Percentiles rank a stretch among this genome's conserved stretches.
phyloP scores from a whole-genome alignment of 2,329 filamentous ascomycete genomes.

The Penicillium sp. region DNA sequence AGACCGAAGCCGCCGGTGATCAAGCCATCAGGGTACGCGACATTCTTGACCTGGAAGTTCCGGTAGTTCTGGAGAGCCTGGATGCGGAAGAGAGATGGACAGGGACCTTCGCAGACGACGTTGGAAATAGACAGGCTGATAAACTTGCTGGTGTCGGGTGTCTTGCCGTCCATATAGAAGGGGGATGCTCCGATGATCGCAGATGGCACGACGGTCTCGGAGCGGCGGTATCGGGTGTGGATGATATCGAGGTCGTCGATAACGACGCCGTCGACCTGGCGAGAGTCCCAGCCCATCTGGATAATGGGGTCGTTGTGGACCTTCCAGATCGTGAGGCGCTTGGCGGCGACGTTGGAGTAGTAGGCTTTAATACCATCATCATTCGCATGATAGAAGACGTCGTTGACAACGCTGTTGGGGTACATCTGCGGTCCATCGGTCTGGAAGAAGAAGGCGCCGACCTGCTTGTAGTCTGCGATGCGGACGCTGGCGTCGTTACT shows the following conservation, averaged over 20 bases:
- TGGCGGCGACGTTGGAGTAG: conserved; percentile 37
- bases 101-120: conserved; percentile 5
- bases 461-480: conserved; percentile 44
- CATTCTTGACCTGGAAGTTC: neutral
- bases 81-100: conserved; percentile 6
- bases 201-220: conserved; percentile 3
- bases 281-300: conserved; percentile 43
- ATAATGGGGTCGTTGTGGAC: conserved; percentile 47
- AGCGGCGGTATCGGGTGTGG: conserved; percentile 5
- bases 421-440: conserved; percentile 43
- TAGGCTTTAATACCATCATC: conserved; percentile 47
- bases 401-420: conserved; percentile 32
- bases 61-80: conserved; percentile 1
- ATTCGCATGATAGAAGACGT: conserved; percentile 44
- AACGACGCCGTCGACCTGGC: conserved; percentile 33
- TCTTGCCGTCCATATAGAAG: conserved; percentile 5
- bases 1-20: neutral
- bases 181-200: conserved; percentile 7
- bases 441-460: conserved; percentile 44
- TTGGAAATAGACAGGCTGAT: conserved; percentile 2
- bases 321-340: conserved; percentile 43
- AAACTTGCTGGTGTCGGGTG: neutral
- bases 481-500: conserved; percentile 5
- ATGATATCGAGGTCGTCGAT: conserved; percentile 21
- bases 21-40: neutral